These are phyloP conservation scores for Hemileccinum impolitum DNA, from an alignment of 768 basidiomycete genomes.

Conservation along the genomic window DNA sequence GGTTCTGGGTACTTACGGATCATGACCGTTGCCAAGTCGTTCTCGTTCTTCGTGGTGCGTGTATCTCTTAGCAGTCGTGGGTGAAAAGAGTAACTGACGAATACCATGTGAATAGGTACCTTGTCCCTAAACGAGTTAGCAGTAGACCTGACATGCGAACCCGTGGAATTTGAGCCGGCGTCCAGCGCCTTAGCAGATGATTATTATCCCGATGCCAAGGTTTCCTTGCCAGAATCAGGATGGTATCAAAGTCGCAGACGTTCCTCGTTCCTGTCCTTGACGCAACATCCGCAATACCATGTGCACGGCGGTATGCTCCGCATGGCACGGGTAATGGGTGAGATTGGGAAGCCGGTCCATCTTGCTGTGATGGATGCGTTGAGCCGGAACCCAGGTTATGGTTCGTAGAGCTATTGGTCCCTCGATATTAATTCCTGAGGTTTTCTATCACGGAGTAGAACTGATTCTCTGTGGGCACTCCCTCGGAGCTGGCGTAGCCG, in stretches of 20 bases:
- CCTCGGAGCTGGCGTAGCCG: constrained; percentile 79
- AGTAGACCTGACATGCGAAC: constrained; percentile 80
- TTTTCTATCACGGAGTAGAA: constrained; percentile 36
- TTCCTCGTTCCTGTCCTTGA: constrained; percentile 21
- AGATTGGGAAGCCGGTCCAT: constrained; percentile 72
- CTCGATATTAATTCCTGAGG: background rate
- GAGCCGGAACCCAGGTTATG: constrained; percentile 65
- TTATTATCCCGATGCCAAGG: constrained; percentile 31
- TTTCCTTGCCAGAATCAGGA: constrained; percentile 33
- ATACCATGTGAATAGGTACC: constrained; percentile 46
- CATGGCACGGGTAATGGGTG: constrained; percentile 79
- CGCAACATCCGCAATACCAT: constrained; percentile 41
- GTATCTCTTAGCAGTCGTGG: background rate
- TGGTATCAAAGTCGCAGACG: constrained; percentile 23
- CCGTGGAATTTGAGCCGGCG: constrained; percentile 61
- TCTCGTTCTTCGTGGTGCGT: constrained; percentile 63
- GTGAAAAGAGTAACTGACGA: constrained; percentile 3
- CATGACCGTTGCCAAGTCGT: constrained; percentile 72
- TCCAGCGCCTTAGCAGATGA: constrained; percentile 30
- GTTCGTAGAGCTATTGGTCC: constrained; percentile 38
- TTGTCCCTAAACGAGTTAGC: constrained; percentile 88
- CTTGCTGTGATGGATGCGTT: constrained; percentile 70
- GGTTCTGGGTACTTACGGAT: constrained; percentile 85
- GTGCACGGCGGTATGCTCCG: constrained; percentile 81
- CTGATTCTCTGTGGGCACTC: constrained; percentile 81